Evolutionary conservation across 805 yeast species (phyloP), one percentile per base, ranked within the genome.

Genomic region (Saccharomycopsis fodiens): DNA sequence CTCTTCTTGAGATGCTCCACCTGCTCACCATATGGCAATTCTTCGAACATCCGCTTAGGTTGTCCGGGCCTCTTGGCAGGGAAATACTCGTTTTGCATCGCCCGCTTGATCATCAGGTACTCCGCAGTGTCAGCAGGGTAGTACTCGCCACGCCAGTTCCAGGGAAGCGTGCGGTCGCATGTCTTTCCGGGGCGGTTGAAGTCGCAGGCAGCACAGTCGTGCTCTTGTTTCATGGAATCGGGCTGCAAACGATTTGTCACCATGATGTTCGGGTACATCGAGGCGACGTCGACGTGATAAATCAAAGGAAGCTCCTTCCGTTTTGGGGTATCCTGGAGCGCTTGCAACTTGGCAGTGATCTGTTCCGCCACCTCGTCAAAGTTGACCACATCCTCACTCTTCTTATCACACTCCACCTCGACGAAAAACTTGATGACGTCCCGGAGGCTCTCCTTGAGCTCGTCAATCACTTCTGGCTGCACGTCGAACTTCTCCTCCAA

Each of bases 231-330:
- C 87, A 93, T 91, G 3, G 97, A 89, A 64, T 93, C 99, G 0
- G 99, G 99, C 61, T 93, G 99, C 44, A 93, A 70, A 59, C 99
- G 78, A 64, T 93, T 93, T 0, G 97, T 85, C 4, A 96, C 87
- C 97, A 93, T 93, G 60, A 93, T 93, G 59, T 93, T 93, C 4
- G 99, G 99, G 59, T 93, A 93, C 99, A 93, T 93, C 1, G 98
- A 93, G 1, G 99, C 97, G 42, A 93, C 99, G 68, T 93, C 99
- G 31, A 94, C 96, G 59, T 93, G 99, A 57, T 94, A 93, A 52
- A 93, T 93, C 39, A 85, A 68, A 0, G 99, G 99, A 8, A 68
- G 67, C 56, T 93, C 97, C 10, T 62, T 60, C 54, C 97, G 70
- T 31, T 69, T 69, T 1, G 91, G 89, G 32, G 72, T 71, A 1